phyloP scores from a whole-genome alignment of 768 basidiomycete genomes.

The Mycena galericulata region DNA sequence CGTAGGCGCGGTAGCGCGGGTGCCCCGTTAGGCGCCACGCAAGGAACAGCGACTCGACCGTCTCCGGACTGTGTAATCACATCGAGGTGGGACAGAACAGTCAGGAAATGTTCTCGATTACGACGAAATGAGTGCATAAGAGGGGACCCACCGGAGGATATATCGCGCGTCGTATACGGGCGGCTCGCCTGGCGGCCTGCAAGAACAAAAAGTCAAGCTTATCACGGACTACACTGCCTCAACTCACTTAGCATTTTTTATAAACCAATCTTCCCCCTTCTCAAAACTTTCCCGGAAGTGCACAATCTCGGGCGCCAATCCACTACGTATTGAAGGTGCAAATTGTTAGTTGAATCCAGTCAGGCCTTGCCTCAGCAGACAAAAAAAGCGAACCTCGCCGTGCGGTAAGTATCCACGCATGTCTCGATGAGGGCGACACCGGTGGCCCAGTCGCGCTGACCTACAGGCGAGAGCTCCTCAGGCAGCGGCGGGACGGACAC shows the following conservation, averaged over 20 bases:
- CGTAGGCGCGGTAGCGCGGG: slow-evolving; percentile 79
- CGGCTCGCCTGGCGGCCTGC: slow-evolving; percentile 50
- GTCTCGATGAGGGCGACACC: too few species aligned
- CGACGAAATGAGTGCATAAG: too few species aligned
- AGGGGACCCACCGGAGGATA: slow-evolving; percentile 76
- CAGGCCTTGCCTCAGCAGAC: background rate
- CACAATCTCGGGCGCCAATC: slow-evolving; percentile 90
- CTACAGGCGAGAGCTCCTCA: slow-evolving; percentile 66
- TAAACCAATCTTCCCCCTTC: slow-evolving; percentile 83
- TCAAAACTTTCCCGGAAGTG: slow-evolving; percentile 81
- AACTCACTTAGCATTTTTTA: slow-evolving; percentile 70
- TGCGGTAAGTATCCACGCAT: too few species aligned
- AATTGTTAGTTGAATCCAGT: background rate
- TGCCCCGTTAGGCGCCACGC: slow-evolving; percentile 94
- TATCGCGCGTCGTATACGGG: slow-evolving; percentile 89
- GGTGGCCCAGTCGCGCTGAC: slow-evolving; percentile 88
- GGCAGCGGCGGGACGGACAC: slow-evolving; percentile 76
- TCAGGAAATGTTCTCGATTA: too few species aligned
- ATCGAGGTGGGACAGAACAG: background rate
- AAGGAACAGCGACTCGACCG: slow-evolving; percentile 92
- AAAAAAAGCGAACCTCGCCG: slow-evolving; percentile 69
- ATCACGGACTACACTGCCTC: background rate
- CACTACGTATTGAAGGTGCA: slow-evolving; percentile 63
- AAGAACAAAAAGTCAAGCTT: background rate
- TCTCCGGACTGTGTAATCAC: slow-evolving; percentile 76